Evolutionary conservation across 1,139 yeast genomes (phyloP), one percentile per base, ranked within the genome.

Genomic region (Yamadazyma conglobata): DNA sequence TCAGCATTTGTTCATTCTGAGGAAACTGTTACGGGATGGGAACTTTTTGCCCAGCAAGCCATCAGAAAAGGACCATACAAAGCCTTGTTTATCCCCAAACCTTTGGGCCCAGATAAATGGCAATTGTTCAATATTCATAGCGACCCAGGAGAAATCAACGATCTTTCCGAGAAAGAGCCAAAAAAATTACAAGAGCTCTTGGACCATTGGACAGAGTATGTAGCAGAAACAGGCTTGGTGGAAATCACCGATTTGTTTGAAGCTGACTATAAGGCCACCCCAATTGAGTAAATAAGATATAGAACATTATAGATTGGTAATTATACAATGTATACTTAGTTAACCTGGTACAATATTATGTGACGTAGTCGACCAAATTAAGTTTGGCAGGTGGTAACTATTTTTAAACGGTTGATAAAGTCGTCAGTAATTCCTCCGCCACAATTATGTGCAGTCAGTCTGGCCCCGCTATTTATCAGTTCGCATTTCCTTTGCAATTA

Each of bases 1-100:
- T n/a, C 46, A 1, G 50, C 46, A 3, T 38, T 42, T 10, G 59
- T 68, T 24, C 76, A 70, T 43, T 56, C 54, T 26, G 70, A 67
- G 15, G 66, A 70, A 10, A 60, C 65, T 1, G 72, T 70, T 5
- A 65, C 70, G n/a, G 79, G 79, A 0, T 73, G 79, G 79, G 79
- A 74, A 40, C 48, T 73, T 14, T 71, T 73, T 44, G 76, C 74
- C 1, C 77, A 73, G 42, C 76, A 70, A 38, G 79, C 79, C 0
- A 60, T 73, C 19, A 56, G 79, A 42, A 64, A 64, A 43, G 78
- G 77, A n/a, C 35, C 49, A 4, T 72, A 54, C 46, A 74, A 74
- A 43, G 74, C 75, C 0, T 43, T 71, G 3, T 73, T 46, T 39
- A 60, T 73, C 27, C 76, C 77, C 4, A 57, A 58, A 30, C 78